These are phyloP conservation scores for Penicillium sp. DNA, from an alignment of 2,329 filamentous ascomycete species.

Conservation along the genomic window DNA sequence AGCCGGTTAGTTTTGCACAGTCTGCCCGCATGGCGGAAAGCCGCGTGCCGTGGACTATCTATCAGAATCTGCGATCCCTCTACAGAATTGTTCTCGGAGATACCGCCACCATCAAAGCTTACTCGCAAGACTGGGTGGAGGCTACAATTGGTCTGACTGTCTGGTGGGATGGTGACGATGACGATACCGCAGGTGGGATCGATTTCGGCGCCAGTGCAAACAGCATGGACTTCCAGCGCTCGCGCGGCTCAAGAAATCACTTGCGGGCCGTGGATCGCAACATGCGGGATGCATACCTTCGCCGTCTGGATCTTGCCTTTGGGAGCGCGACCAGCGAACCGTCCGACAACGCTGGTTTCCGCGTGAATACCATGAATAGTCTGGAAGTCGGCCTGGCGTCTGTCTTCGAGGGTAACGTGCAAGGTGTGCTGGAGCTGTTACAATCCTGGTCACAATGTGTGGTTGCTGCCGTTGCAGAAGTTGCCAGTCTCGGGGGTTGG, in stretches of 20 bases:
- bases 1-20: conserved; percentile 65
- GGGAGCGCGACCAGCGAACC: conserved; percentile 65
- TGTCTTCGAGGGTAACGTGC: conserved; percentile 79
- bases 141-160: conserved; percentile 79
- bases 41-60: conserved; percentile 86
- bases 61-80: conserved; percentile 78
- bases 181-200: conserved; percentile 48
- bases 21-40: conserved; percentile 77
- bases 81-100: conserved; percentile 82
- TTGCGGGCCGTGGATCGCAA: conserved; percentile 52
- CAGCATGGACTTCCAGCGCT: conserved; percentile 29
- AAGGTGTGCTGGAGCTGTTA: conserved; percentile 74
- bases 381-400: conserved; percentile 83
- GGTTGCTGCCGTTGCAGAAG: conserved; percentile 76
- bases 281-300: conserved; percentile 71
- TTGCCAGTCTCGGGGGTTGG: conserved; percentile 85
- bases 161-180: conserved; percentile 89
- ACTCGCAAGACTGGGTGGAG: conserved; percentile 90
- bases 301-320: conserved; percentile 73
- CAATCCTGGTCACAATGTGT: conserved; percentile 80
- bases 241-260: conserved; percentile 42
- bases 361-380: conserved; percentile 74
- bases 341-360: conserved; percentile 66
- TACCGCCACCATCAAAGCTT: conserved; percentile 72
- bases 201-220: conserved; percentile 26